Evolutionary conservation across 495 filamentous ascomycete genomes (phyloP).

Genomic region (Parathielavia hyrcaniae): DNA sequence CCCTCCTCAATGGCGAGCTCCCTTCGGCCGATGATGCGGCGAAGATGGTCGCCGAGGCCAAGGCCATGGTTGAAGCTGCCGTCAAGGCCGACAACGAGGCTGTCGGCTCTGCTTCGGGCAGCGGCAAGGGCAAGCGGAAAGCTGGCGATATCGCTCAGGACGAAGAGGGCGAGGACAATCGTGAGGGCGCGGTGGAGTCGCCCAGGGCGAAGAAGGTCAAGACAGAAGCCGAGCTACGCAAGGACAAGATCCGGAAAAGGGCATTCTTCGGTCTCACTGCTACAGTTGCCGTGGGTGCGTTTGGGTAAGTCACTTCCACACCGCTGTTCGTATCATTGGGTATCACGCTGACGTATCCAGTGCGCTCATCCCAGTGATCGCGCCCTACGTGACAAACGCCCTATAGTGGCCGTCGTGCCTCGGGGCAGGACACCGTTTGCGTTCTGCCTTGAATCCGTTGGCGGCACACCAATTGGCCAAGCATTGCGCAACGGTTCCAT

Average conservation of each 20-base stretch:
- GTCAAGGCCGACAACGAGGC: conserved; percentile 46
- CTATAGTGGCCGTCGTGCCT: conserved; percentile 27
- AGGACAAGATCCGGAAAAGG: conserved; percentile 73
- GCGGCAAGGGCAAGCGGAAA: conserved; percentile 70
- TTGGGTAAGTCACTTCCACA: conserved; percentile 63
- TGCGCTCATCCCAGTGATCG: conserved; percentile 42
- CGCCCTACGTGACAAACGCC: conserved; percentile 50
- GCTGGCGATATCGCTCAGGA: conserved; percentile 59
- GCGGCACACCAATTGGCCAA: background rate
- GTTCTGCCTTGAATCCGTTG: background rate
- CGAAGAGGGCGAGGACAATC: conserved; percentile 34
- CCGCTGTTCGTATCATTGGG: background rate
- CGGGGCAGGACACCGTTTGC: background rate
- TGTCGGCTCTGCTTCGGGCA: conserved; percentile 28
- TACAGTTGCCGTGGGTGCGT: conserved; percentile 55
- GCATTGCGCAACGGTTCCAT: too few species aligned
- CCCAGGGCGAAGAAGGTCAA: conserved; percentile 65
- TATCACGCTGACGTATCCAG: conserved; percentile 24
- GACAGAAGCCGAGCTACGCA: conserved; percentile 68
- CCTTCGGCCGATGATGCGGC: conserved; percentile 68
- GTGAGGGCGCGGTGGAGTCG: conserved; percentile 49
- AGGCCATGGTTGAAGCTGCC: conserved; percentile 82
- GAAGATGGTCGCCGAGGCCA: conserved; percentile 77
- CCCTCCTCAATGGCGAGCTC: conserved; percentile 51
- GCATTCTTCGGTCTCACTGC: conserved; percentile 79